Evolutionary conservation across 257 asterid species (phyloP), one percentile per base, ranked within the genome.

Genomic region (Gentiana macrophylla): DNA sequence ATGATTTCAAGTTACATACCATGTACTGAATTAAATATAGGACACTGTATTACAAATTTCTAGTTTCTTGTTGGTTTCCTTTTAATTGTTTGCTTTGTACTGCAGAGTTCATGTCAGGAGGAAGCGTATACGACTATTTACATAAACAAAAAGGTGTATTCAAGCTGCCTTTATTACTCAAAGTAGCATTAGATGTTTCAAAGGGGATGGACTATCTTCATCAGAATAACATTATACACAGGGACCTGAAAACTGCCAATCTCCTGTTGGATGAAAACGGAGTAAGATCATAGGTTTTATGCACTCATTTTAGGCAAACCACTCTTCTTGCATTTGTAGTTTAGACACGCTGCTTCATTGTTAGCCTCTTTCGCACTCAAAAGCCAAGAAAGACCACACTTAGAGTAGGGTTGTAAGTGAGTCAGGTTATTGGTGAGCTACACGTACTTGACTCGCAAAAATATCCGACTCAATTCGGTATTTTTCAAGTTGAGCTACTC

Each of bases 191-290:
- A 70, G 98, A 92, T 78, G 80, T 92, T 67, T 77, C 98, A 3
- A 92, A 83, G 81, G 98, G 98, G 62, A 92, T 92, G 98, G 81
- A 78, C 71, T 92, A 92, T 67, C 84, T 92, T 82, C 98, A 92
- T 70, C 97, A 92, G 80, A 92, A 87, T 74, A 92, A 92, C 63
- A 92, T 92, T 59, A 79, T 92, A 70, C 98, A 92, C 72, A 78
- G 98, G 73, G 98, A 92, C 71, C 71, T 92, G 80, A 92, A 92
- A 84, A 95, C 97, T 57, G 98, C 98, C 48, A 92, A 92, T 76
- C 89, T 92, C 72, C 77, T 92, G 68, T 70, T 91, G 98, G 97
- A 91, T 74, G 98, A 91, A 68, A 79, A 91, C 74, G 93, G 85
- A 63, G 98, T 87, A 71, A 81, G 87, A 56, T 34, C 58, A 55